Base-by-base conservation (phyloP, 352 stramenopile genomes). In the Globisporangium radiosum region DNA sequence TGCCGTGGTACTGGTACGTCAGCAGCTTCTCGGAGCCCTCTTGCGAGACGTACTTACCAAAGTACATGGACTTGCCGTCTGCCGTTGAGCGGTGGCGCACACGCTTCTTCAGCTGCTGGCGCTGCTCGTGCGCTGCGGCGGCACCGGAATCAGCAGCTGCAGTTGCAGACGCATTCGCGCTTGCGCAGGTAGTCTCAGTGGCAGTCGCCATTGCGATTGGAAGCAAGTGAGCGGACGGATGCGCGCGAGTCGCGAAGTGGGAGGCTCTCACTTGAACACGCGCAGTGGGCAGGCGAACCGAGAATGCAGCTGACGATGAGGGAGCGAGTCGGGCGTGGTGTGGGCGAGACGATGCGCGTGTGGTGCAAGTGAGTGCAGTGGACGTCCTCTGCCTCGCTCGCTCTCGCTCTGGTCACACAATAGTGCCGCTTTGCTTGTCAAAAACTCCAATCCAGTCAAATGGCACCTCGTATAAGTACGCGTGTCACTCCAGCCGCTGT, bases 21-120 rank as follows among this genome's bases (percentile, higher is more conserved):
- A 78, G 75, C 54, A 94, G 70, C 60, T 94, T 94, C 62, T 91
- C 84, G 7, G 81, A 92, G 42, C 82, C 85, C 70, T 92, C 85
- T 52, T 88, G 77, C 39, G 78, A 88, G 45, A 94, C 85, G 56
- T 94, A 94, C 66, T 92, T 94, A 63, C 83, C 81, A 71, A 94
- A 94, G 67, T 94, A 94, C 62, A 77, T 92, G 54, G 84, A 83
- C 65, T 94, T 94, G 54, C 83, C 78, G 52, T 89, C 80, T 11
- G 68, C 69, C 40, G 69, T 77, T 38, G 76, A 86, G 60, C 78
- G 80, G 56, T 92, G 83, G 52, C 83, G 83, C 59, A 92, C 83
- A 52, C 83, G 80, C 58, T 82, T 76, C 42, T 81, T 75, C 36
- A 92, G 69, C 52, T 72, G 70, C 49, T 68, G 64, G 50, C 57